Evolutionary conservation across 495 filamentous ascomycete genomes (phyloP), one percentile per base, ranked within the genome.

Genomic region (Neurospora discreta): DNA sequence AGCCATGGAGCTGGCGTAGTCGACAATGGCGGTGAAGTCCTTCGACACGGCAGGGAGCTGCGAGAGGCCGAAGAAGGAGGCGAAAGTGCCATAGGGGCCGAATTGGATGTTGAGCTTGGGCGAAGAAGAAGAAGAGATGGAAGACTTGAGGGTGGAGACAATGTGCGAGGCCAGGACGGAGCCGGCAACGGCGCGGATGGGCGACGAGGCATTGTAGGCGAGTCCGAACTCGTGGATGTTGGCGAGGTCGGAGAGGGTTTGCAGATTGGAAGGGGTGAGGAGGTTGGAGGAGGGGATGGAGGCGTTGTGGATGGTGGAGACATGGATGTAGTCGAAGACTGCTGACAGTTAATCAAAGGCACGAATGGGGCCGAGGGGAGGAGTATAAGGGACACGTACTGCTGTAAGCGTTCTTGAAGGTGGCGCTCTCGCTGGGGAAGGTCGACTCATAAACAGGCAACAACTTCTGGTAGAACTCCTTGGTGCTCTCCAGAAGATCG

Each of bases 301-400:
- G 42, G 80, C 68, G 81, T 95, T 95, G 81, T 95, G 91, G 78
- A 91, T 85, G 33, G 78, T 78, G 68, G 90, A 89, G 60, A 93
- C 92, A 73, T 95, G 89, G 77, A 95, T 80, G 72, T 89, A 89
- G 77, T 97, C 92, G 74, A 84, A 92, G 77, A 95, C 89, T 46
- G 81, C 42, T 36, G 84, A 83, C 10, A 86, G 86, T 70, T n/a
- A n/a, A n/a, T n/a, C n/a, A n/a, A n/a, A n/a, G n/a, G n/a, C n/a
- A n/a, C n/a, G n/a, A n/a, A n/a, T n/a, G n/a, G n/a, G n/a, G 36
- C 39, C 20, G 38, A 52, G 44, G 41, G 5, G 23, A 67, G 3
- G 38, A 52, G 8, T 20, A 40, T 9, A 42, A 18, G 2, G 33
- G 16, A 33, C 13, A 65, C 74, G 26, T 60, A 88, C 85, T 90